Evolutionary conservation across 768 basidiomycete genomes (phyloP).

Genomic region (Paxillus involutus): DNA sequence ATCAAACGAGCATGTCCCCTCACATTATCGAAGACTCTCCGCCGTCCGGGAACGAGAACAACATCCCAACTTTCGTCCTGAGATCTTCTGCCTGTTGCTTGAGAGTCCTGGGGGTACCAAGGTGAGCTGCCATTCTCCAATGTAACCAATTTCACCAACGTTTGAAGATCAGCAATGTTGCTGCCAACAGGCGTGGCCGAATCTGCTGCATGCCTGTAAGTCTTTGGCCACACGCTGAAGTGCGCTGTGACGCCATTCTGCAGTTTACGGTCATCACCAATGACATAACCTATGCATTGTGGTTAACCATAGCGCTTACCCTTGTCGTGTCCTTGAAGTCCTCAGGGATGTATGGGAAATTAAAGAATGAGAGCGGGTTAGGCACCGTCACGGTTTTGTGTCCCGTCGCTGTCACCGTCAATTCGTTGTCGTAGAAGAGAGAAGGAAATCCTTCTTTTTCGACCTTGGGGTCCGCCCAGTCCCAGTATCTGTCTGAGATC

Average conservation of each 20-base stretch:
- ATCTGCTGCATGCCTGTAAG: constrained; percentile 15
- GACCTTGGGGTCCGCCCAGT: constrained; percentile 26
- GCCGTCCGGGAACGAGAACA: constrained; percentile 20
- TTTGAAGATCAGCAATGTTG: constrained; percentile 9
- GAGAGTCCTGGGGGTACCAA: constrained; percentile 7
- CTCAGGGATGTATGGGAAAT: constrained; percentile 12
- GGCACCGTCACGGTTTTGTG: constrained; percentile 7
- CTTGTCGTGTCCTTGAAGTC: constrained; percentile 18
- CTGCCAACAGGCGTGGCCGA: constrained; percentile 11
- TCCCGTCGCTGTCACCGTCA: constrained; percentile 7
- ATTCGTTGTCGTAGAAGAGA: constrained; percentile 13
- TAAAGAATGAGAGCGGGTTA: constrained; percentile 20
- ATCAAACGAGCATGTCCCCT: background rate
- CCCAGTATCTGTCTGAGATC: constrained; percentile 23
- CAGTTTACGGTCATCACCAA: background rate
- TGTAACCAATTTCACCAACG: constrained; percentile 5
- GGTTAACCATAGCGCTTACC: background rate
- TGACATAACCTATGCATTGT: background rate
- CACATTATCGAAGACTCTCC: constrained; percentile 15
- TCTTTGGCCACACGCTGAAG: constrained; percentile 17
- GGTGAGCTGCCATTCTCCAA: background rate
- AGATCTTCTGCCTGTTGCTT: constrained; percentile 9
- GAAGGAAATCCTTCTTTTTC: constrained; percentile 18
- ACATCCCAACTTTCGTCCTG: constrained; percentile 13
- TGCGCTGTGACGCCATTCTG: constrained; percentile 15